Evolutionary conservation across 2,329 filamentous ascomycete species (phyloP).

Genomic region (Apiospora marii): DNA sequence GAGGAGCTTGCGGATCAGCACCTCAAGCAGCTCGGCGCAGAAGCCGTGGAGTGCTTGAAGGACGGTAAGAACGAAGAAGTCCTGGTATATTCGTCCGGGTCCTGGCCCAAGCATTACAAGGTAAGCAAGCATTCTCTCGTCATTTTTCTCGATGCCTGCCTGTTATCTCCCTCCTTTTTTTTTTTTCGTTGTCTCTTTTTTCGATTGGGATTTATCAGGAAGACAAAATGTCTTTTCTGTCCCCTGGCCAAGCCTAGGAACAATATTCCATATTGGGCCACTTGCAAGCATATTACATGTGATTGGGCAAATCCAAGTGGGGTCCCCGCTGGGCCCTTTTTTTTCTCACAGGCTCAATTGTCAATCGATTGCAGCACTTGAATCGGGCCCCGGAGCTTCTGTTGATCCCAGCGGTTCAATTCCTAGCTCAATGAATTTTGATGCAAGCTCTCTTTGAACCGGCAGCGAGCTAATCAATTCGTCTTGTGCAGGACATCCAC

Average conservation of each 20-base stretch:
- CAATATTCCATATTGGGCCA: neutral
- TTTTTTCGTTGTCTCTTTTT: neutral
- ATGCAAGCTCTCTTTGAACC: neutral
- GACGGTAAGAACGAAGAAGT: neutral
- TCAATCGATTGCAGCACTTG: too few relatives aligned
- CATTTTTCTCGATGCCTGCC: neutral
- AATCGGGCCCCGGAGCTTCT: constrained; percentile 9
- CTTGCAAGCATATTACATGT: neutral
- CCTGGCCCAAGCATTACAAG: neutral
- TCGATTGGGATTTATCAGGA: too few relatives aligned
- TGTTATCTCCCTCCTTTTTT: neutral
- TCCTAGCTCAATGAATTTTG: constrained; percentile 16
- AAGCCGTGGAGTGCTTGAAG: neutral
- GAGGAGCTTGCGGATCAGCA: neutral
- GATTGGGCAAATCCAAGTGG: neutral
- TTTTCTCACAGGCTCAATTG: neutral
- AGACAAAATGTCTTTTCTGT: neutral
- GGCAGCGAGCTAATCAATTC: neutral
- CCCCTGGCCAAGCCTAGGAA: neutral
- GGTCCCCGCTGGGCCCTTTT: neutral
- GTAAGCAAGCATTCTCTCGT: neutral
- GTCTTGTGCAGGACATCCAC: constrained; percentile 16
- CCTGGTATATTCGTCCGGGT: neutral
- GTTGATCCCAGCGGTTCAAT: neutral
- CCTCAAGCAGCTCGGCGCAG: neutral